Percentiles rank a stretch among this genome's conserved stretches.
Evolutionary conservation across 2,329 filamentous ascomycete species (phyloP).

Genomic region (Alternaria triticina): DNA sequence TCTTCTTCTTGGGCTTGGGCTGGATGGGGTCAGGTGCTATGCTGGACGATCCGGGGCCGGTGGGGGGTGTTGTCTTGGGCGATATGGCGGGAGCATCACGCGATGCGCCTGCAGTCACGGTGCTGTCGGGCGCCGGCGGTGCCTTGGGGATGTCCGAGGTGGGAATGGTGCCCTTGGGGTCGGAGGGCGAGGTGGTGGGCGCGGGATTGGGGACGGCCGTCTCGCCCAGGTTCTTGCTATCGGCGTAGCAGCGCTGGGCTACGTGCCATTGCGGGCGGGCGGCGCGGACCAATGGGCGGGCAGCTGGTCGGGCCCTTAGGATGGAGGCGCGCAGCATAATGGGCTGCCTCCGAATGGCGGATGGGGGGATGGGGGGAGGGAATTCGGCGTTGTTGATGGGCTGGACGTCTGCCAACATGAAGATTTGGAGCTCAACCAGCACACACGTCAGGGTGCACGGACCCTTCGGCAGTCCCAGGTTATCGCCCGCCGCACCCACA

Average conservation of each 20-base stretch:
- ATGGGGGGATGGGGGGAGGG: constrained; percentile 18
- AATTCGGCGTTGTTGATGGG: constrained; percentile 20
- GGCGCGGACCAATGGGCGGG: constrained; percentile 39
- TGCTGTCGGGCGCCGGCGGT: constrained; percentile 51
- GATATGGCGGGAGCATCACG: constrained; percentile 40
- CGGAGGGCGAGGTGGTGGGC: constrained; percentile 28
- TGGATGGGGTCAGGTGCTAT: constrained; percentile 50
- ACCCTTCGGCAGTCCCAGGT: background rate
- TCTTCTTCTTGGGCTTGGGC: constrained; percentile 65
- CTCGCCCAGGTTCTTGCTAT: constrained; percentile 49
- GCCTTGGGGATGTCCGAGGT: constrained; percentile 57
- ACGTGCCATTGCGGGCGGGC: constrained; percentile 47
- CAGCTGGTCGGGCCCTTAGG: constrained; percentile 56
- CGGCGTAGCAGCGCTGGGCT: constrained; percentile 59
- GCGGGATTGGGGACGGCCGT: constrained; percentile 46
- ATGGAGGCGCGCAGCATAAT: constrained; percentile 64
- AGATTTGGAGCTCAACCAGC: constrained; percentile 20
- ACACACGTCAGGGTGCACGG: constrained; percentile 21
- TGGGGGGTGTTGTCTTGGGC: constrained; percentile 48
- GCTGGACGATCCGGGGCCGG: constrained; percentile 52
- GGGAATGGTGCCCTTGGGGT: constrained; percentile 53
- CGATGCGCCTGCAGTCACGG: constrained; percentile 40
- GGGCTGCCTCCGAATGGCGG: constrained; percentile 50
- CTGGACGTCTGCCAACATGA: constrained; percentile 18
- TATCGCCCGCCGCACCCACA: background rate